These are phyloP conservation scores for Kwoniella heveanensis DNA, from an alignment of 768 basidiomycete genomes.

Conservation along the genomic window DNA sequence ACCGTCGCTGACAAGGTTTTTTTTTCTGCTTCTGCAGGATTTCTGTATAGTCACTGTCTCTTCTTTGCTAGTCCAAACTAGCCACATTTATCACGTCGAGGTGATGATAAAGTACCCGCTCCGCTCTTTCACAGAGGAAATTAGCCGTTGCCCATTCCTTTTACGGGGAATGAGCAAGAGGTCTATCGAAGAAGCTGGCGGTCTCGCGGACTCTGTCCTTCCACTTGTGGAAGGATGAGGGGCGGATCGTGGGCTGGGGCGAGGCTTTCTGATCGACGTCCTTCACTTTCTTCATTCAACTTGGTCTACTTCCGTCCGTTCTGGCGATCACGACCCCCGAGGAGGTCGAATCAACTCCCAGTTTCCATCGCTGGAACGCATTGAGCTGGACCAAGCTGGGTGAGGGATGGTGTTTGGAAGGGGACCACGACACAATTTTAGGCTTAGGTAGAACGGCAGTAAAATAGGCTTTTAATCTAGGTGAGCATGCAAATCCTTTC, in stretches of 20 bases:
- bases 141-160: conserved; percentile 20
- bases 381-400: not conserved
- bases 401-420: not conserved
- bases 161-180: not conserved
- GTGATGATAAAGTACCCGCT: conserved; percentile 52
- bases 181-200: conserved; percentile 54
- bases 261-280: conserved; percentile 55
- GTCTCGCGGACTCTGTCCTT: conserved; percentile 19
- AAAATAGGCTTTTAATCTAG: conserved; percentile 16
- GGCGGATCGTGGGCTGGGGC: conserved; percentile 40
- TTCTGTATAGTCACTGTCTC: conserved; percentile 55
- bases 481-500: conserved; percentile 50
- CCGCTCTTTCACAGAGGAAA: conserved; percentile 54
- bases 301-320: not conserved
- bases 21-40: conserved; percentile 33
- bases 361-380: not conserved
- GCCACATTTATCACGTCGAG: conserved; percentile 55
- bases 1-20: conserved; percentile 17
- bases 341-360: no score
- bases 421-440: no score
- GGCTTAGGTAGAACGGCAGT: conserved; percentile 20
- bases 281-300: conserved; percentile 16
- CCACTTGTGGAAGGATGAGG: conserved; percentile 29
- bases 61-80: conserved; percentile 54
- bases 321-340: not conserved